Conservation (phyloP, 2,329 filamentous ascomycete species). For the Aphanocladium album region DNA sequence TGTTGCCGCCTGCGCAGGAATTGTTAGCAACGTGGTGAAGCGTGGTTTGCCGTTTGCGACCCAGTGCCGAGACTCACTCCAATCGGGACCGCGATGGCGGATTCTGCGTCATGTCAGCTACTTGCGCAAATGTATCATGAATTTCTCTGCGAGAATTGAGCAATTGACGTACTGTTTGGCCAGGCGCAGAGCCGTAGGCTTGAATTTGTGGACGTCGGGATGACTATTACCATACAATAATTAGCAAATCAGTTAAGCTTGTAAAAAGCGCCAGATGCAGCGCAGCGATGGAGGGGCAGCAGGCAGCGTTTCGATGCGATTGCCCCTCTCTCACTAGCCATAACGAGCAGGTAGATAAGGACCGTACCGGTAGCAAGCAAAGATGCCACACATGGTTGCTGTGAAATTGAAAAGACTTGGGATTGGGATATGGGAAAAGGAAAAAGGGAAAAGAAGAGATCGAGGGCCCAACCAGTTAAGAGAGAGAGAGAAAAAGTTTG, state of each 20-base stretch:
- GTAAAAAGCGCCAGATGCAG: neutral
- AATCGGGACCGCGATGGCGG: constrained; percentile 95
- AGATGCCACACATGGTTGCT: constrained; percentile 88
- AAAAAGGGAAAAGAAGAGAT: constrained; percentile 15
- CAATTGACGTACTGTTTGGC: constrained; percentile 73
- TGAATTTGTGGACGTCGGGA: constrained; percentile 93
- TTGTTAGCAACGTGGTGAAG: constrained; percentile 24
- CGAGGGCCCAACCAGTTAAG: neutral
- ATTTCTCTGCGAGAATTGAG: neutral
- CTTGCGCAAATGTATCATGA: neutral
- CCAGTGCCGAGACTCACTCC: constrained; percentile 64
- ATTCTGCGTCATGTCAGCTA: constrained; percentile 50
- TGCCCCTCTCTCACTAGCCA: constrained; percentile 31
- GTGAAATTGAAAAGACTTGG: constrained; percentile 2
- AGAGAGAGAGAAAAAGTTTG: neutral
- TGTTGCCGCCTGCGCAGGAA: constrained; percentile 66
- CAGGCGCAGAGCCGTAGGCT: constrained; percentile 88
- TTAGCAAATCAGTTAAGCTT: constrained; percentile 19
- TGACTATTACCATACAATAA: constrained; percentile 47
- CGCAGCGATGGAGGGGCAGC: constrained; percentile 7
- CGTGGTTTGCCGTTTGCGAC: constrained; percentile 4
- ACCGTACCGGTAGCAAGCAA: constrained; percentile 82
- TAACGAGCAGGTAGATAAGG: constrained; percentile 11
- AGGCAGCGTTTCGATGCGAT: constrained; percentile 16
- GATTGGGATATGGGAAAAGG: constrained; percentile 1